phyloP scores from a whole-genome alignment of 352 stramenopile species.

The Plasmopara muralis region DNA sequence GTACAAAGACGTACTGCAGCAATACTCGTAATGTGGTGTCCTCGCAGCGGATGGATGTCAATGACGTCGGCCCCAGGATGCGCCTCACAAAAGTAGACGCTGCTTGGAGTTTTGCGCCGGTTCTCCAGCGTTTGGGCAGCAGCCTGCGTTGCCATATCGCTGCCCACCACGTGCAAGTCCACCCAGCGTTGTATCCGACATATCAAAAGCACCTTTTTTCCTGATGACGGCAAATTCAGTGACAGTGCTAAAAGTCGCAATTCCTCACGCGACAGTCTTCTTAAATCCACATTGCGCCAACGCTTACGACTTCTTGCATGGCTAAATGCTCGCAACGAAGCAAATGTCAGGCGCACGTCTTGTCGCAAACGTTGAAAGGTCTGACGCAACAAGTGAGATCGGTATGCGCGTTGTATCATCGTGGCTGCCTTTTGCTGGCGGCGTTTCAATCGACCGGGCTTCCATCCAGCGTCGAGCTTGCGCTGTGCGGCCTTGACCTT shows the following conservation, averaged over 20 bases:
- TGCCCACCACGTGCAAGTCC: slow-evolving; percentile 51
- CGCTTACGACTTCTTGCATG: slow-evolving; percentile 39
- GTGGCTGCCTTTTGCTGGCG: slow-evolving; percentile 41
- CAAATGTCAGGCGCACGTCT: slow-evolving; percentile 41
- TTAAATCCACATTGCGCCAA: slow-evolving; percentile 57
- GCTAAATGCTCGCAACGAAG: slow-evolving; percentile 44
- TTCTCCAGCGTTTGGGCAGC: slow-evolving; percentile 48
- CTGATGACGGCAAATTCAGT: slow-evolving; percentile 62
- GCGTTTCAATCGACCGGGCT: slow-evolving; percentile 22
- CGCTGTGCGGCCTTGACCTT: slow-evolving; percentile 26
- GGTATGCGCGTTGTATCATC: slow-evolving; percentile 71
- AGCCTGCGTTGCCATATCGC: slow-evolving; percentile 52
- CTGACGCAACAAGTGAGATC: slow-evolving; percentile 49
- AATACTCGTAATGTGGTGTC: slow-evolving; percentile 52
- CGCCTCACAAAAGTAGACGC: slow-evolving; percentile 63
- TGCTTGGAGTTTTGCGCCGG: slow-evolving; percentile 51
- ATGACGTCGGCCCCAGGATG: slow-evolving; percentile 30
- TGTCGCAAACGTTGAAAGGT: slow-evolving; percentile 44
- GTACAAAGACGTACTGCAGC: slow-evolving; percentile 39
- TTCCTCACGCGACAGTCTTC: slow-evolving; percentile 50
- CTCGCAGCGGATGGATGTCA: slow-evolving; percentile 54
- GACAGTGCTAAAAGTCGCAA: slow-evolving; percentile 52
- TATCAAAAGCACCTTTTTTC: slow-evolving; percentile 74
- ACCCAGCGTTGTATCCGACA: slow-evolving; percentile 70
- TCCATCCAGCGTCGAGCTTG: slow-evolving; percentile 62